Base-by-base conservation (phyloP, 176 grass and related monocot species). In the Oryza officinalis region DNA sequence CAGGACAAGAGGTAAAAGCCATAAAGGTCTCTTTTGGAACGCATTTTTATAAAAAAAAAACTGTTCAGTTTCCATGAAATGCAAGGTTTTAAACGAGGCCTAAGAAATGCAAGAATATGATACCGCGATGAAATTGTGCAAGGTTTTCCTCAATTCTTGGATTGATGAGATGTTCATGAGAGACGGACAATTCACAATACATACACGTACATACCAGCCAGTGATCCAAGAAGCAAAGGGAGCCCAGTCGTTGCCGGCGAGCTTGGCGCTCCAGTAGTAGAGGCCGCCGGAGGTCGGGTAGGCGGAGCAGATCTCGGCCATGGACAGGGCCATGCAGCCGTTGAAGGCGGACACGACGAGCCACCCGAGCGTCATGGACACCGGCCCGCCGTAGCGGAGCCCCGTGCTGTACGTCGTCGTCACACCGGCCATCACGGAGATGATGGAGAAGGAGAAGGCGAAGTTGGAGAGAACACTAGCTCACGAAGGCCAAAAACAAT, bases 221-320 rank as follows among this genome's bases (percentile, higher is more conserved):
- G 94, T 94, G 54, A 92, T 17, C 94, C 94, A 97, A 0, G 91
- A 97, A 9, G 94, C 91, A 2, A 94, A 32, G 7, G 94, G 75
- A 9, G 90, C 90, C 92, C 88, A 94, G 0, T 90, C 72, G 15
- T 86, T 57, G 59, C 92, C 95, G 40, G 92, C 88, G 37, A 97
- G 87, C 81, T 81, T 94, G 13, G 95, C 95, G 28, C 95, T 97
- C 95, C 92, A 94, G 85, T 93, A 97, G 88, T 97, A 97, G 43
- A 97, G 86, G 1, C 95, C 95, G 92, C n/a, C n/a, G n/a, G n/a
- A n/a, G n/a, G n/a, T n/a, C n/a, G n/a, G n/a, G n/a, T n/a, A n/a
- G n/a, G n/a, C 87, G 0, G 94, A 94, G 90, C 95, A 97, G 49
- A 97, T 92, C 88, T 97, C 94, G 1, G 90, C 94, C 94, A 97